These are phyloP conservation scores for Volvox reticuliferus DNA, from an alignment of 139 green algal species.

Conservation along the genomic window DNA sequence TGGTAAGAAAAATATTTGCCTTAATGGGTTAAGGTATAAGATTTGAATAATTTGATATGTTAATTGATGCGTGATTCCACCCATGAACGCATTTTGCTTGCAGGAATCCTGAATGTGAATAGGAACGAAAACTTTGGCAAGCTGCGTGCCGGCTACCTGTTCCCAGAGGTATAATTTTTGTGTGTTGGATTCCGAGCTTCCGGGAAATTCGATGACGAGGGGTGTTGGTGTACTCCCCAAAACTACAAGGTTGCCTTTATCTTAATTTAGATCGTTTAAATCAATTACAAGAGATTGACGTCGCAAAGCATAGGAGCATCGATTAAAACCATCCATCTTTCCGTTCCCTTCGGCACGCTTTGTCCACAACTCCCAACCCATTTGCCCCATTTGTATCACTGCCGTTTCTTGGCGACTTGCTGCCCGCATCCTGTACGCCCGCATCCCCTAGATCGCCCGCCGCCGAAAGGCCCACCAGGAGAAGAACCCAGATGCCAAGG, in stretches of 20 bases:
- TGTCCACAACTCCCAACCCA: too few species aligned
- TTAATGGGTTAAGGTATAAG: neutral
- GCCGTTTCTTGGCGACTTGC: too few species aligned
- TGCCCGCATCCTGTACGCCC: too few species aligned
- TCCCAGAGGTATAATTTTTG: constrained; percentile 87
- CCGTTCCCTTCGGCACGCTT: too few species aligned
- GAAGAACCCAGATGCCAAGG: constrained; percentile 88
- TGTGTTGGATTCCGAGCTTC: neutral
- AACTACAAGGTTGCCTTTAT: too few species aligned
- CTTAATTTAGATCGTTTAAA: too few species aligned
- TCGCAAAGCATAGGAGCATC: too few species aligned
- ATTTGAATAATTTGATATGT: neutral
- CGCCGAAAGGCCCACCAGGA: constrained; percentile 93
- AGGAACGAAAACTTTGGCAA: constrained; percentile 98
- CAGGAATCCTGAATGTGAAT: constrained; percentile 59
- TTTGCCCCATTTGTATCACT: too few species aligned
- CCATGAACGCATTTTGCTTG: neutral
- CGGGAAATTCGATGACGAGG: too few species aligned
- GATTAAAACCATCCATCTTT: too few species aligned
- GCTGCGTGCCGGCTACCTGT: constrained; percentile 98
- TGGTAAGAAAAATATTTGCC: neutral
- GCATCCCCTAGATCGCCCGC: constrained; percentile 84
- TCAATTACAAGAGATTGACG: too few species aligned
- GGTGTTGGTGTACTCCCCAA: neutral
- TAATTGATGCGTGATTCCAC: neutral